These are phyloP conservation scores for Beauveria sp. DNA, from an alignment of 2,329 filamentous ascomycete species.

Conservation along the genomic window DNA sequence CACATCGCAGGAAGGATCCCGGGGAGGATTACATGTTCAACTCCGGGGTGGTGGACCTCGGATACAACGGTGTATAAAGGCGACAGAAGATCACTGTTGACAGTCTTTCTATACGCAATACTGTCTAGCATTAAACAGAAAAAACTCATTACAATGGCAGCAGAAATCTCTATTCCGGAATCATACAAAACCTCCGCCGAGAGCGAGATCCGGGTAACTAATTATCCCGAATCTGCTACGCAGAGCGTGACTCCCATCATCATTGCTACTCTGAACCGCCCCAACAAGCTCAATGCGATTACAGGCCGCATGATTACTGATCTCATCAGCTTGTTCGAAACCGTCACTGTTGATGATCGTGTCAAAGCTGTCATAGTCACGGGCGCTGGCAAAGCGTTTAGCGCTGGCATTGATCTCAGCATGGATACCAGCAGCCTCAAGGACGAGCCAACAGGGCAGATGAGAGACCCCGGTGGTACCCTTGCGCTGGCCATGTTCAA, in stretches of 20 bases:
- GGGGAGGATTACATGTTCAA: neutral
- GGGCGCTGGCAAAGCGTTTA: conserved; percentile 53
- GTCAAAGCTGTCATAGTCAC: conserved; percentile 54
- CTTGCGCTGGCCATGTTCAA: conserved; percentile 13
- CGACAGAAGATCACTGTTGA: neutral
- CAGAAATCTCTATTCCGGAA: neutral
- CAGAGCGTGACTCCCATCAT: conserved; percentile 27
- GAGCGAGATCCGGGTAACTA: conserved; percentile 5
- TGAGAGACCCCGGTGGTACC: conserved; percentile 28
- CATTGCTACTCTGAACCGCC: conserved; percentile 44
- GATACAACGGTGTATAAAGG: neutral
- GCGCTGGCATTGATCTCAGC: conserved; percentile 52
- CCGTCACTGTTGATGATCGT: conserved; percentile 48
- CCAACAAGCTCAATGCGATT: conserved; percentile 47
- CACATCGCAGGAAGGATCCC: neutral
- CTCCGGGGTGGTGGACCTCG: neutral
- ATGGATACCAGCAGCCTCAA: conserved; percentile 1
- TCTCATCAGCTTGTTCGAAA: conserved; percentile 39
- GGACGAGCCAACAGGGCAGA: neutral
- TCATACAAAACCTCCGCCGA: neutral
- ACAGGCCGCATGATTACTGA: conserved; percentile 34
- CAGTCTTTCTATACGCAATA: neutral
- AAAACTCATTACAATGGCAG: neutral
- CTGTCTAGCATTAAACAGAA: neutral
- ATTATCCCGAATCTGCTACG: neutral